phyloP scores from a whole-genome alignment of 805 yeast genomes.

The Metschnikowia lunata region DNA sequence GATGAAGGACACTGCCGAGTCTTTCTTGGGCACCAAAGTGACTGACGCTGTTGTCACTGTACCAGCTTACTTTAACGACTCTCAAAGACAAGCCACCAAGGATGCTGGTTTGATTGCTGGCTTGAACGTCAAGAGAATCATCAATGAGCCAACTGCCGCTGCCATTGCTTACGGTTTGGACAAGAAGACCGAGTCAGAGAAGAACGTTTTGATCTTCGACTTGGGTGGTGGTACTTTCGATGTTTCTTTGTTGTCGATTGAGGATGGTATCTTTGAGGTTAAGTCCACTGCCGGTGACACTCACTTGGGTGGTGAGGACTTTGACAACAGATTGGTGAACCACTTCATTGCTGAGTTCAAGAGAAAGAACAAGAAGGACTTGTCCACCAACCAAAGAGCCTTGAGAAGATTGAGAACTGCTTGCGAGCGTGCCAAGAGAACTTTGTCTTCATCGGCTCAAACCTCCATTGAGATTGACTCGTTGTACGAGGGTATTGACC shows the following conservation, averaged over 20 bases:
- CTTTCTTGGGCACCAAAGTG: constrained; percentile 65
- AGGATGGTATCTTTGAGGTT: constrained; percentile 47
- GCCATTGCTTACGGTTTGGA: constrained; percentile 39
- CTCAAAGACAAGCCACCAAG: constrained; percentile 92
- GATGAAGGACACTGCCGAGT: constrained; percentile 58
- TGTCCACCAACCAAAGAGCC: constrained; percentile 77
- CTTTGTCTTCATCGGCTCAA: constrained; percentile 39
- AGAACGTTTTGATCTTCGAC: constrained; percentile 49
- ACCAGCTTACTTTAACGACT: constrained; percentile 91
- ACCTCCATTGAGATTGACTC: constrained; percentile 45
- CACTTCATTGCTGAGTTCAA: constrained; percentile 90
- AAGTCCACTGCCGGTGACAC: constrained; percentile 85
- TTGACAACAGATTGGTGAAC: constrained; percentile 82
- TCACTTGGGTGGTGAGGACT: constrained; percentile 97
- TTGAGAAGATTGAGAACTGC: constrained; percentile 57
- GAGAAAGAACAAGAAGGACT: constrained; percentile 87
- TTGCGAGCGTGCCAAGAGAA: constrained; percentile 48
- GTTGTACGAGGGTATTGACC: constrained; percentile 46
- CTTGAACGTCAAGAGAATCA: constrained; percentile 80
- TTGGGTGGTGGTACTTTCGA: constrained; percentile 50
- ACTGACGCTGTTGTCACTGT: constrained; percentile 91
- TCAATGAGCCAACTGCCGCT: constrained; percentile 67
- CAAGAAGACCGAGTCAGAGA: constrained; percentile 55
- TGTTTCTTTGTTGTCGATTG: constrained; percentile 44
- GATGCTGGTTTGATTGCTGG: constrained; percentile 94